Conservation (phyloP, 805 yeast species). For the Candida quercuum region DNA sequence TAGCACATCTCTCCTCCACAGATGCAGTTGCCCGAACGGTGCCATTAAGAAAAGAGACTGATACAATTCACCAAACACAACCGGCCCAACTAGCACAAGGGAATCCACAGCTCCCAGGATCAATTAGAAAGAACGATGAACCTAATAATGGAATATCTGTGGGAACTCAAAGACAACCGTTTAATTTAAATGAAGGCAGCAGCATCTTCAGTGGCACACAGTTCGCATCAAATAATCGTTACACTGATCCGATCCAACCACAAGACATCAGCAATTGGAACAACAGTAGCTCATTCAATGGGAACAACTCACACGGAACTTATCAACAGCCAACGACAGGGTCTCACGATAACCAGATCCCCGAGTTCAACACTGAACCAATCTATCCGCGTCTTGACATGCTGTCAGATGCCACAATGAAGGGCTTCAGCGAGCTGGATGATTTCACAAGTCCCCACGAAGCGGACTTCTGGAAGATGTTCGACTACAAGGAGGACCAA, state of each 20-base stretch:
- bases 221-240: too few relatives aligned
- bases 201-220: too few relatives aligned
- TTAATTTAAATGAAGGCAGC: too few relatives aligned
- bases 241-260: background rate
- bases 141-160: too few relatives aligned
- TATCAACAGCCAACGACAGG: constrained; percentile 1
- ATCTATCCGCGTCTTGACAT: constrained; percentile 15
- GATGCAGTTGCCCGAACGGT: constrained; percentile 12
- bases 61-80: constrained; percentile 1
- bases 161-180: too few relatives aligned
- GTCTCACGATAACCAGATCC: constrained; percentile 2
- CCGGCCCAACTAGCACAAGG: background rate
- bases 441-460: constrained; percentile 9
- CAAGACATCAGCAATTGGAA: background rate
- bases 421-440: constrained; percentile 18
- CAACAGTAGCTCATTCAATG: background rate
- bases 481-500: constrained; percentile 23
- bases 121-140: too few relatives aligned
- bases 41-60: too few relatives aligned
- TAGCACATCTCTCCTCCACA: constrained; percentile 11
- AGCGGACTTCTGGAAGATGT: constrained; percentile 22
- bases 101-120: background rate
- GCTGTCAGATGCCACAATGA: constrained; percentile 20
- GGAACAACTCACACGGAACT: background rate
- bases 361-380: constrained; percentile 4